These are phyloP conservation scores for Kurtzmaniella quercitrusa DNA, from an alignment of 1,139 yeast species.

Conservation along the genomic window DNA sequence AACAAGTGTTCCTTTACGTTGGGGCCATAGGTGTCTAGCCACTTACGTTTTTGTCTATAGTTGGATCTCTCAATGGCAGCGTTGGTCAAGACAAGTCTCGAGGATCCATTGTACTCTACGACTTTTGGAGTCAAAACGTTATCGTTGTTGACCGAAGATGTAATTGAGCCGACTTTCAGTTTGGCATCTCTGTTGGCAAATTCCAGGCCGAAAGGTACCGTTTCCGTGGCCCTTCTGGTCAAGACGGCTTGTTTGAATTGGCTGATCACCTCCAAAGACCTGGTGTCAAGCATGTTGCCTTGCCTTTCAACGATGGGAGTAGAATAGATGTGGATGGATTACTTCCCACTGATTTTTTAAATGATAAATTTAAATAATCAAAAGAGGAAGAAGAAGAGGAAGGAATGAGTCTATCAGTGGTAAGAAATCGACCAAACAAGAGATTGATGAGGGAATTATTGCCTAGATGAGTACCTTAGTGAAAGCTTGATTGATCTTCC, in stretches of 20 bases:
- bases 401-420: too few relatives aligned
- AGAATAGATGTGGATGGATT: too few relatives aligned
- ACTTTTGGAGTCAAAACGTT: conserved; percentile 28
- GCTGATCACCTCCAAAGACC: conserved; percentile 36
- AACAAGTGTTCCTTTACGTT: conserved; percentile 7
- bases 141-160: conserved; percentile 8
- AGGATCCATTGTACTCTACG: conserved; percentile 40
- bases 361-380: too few relatives aligned
- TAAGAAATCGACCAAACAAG: too few relatives aligned
- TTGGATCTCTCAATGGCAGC: conserved; percentile 27
- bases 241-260: conserved; percentile 37
- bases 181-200: conserved; percentile 15
- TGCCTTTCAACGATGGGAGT: too few relatives aligned
- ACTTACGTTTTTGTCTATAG: conserved; percentile 30
- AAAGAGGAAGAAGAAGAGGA: too few relatives aligned
- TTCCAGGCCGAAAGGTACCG: conserved; percentile 8
- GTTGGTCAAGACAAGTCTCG: conserved; percentile 37
- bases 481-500: too few relatives aligned
- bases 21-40: conserved; percentile 26
- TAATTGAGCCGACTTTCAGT: conserved; percentile 32
- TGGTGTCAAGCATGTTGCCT: conserved; percentile 30
- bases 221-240: conserved; percentile 11
- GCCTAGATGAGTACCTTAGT: too few relatives aligned
- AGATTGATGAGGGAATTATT: too few relatives aligned
- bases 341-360: background rate